Evolutionary conservation across 176 grass and related monocot species (phyloP).

Genomic region (Aegilops umbellulata): DNA sequence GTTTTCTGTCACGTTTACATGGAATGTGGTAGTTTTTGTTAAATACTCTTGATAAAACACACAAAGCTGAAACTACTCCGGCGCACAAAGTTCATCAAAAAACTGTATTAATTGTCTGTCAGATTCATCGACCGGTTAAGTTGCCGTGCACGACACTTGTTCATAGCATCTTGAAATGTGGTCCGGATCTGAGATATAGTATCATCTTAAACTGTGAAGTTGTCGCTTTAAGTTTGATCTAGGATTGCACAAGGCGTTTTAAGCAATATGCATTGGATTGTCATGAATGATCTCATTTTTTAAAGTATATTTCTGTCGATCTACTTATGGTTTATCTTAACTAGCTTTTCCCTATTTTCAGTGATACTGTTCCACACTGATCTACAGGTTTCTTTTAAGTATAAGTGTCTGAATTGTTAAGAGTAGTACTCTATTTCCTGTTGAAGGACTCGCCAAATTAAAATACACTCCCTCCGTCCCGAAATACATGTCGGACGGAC

Average conservation of each 20-base stretch:
- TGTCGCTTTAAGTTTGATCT: not conserved
- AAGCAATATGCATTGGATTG: not conserved
- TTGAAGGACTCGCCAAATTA: not conserved
- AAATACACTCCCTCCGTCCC: too few relatives aligned
- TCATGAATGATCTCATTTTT: not conserved
- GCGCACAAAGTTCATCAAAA: not conserved
- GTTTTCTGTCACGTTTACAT: too few relatives aligned
- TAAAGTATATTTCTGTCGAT: too few relatives aligned
- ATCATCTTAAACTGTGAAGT: not conserved
- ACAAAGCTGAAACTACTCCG: not conserved
- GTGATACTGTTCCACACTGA: too few relatives aligned
- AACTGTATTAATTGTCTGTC: not conserved
- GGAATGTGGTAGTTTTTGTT: too few relatives aligned
- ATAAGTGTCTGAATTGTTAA: not conserved
- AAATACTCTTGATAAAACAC: too few relatives aligned
- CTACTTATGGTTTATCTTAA: not conserved
- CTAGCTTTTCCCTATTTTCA: not conserved
- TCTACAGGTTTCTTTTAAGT: too few relatives aligned
- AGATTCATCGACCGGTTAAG: not conserved
- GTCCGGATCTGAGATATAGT: not conserved
- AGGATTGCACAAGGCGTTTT: not conserved
- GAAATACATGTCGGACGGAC: too few relatives aligned
- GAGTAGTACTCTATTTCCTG: not conserved
- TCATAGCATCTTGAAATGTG: not conserved
- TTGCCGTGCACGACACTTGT: not conserved